Evolutionary conservation across 495 filamentous ascomycete genomes (phyloP).

Genomic region (Penicillium pancosmium): DNA sequence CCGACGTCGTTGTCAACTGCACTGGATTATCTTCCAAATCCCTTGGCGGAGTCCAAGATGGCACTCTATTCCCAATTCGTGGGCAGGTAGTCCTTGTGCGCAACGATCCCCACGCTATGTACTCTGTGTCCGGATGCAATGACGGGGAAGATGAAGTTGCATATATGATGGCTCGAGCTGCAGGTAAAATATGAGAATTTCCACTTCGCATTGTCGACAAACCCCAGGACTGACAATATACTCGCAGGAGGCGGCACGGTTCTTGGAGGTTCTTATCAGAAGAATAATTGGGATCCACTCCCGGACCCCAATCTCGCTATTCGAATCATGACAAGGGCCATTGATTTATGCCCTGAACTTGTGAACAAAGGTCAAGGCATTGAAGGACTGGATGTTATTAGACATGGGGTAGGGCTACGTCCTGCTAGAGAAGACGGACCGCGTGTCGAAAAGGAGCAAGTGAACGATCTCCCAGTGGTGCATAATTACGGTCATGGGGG

Average conservation of each 20-base stretch:
- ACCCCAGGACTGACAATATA: not conserved
- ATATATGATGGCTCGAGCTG: conserved; percentile 92
- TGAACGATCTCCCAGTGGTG: too few species aligned
- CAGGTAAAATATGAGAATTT: conserved; percentile 42
- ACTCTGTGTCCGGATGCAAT: conserved; percentile 71
- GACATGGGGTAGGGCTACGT: too few species aligned
- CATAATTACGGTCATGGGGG: too few species aligned
- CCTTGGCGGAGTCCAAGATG: conserved; percentile 83
- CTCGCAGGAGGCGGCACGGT: conserved; percentile 67
- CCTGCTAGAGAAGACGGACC: too few species aligned
- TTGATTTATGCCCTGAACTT: too few species aligned
- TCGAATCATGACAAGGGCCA: conserved; percentile 72
- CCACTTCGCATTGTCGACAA: not conserved
- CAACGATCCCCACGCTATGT: conserved; percentile 77
- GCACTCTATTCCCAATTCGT: conserved; percentile 70
- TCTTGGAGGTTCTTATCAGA: conserved; percentile 85
- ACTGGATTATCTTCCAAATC: conserved; percentile 74
- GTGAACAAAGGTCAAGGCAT: too few species aligned
- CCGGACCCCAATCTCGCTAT: conserved; percentile 79
- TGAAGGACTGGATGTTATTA: too few species aligned
- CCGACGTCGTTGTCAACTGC: conserved; percentile 82
- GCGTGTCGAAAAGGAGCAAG: too few species aligned
- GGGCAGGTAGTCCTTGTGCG: conserved; percentile 90
- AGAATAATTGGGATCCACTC: conserved; percentile 80
- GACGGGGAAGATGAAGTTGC: conserved; percentile 78